These are phyloP conservation scores for Ambrosiella cleistominuta DNA, from an alignment of 2,329 filamentous ascomycete species.

Conservation along the genomic window DNA sequence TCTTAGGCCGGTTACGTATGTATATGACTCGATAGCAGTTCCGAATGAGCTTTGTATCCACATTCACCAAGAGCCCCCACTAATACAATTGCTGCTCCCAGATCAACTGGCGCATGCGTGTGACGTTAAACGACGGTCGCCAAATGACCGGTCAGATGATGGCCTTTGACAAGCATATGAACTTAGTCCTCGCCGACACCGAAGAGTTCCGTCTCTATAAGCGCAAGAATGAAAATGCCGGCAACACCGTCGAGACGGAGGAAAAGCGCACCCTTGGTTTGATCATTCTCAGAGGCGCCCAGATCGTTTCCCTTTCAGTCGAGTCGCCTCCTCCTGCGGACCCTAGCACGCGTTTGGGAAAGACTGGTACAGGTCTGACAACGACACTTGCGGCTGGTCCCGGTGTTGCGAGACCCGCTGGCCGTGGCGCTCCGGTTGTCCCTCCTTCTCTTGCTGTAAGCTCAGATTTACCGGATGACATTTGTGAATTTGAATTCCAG, in stretches of 20 bases:
- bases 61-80: neutral
- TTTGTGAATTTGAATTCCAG: neutral
- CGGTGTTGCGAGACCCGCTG: constrained; percentile 79
- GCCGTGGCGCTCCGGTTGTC: constrained; percentile 53
- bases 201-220: constrained; percentile 93
- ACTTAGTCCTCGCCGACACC: constrained; percentile 92
- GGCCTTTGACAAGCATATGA: constrained; percentile 99
- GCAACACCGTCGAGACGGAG: constrained; percentile 66
- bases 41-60: neutral
- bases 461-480: constrained; percentile 8
- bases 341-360: constrained; percentile 74
- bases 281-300: constrained; percentile 82
- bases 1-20: constrained; percentile 54
- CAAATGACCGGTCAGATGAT: constrained; percentile 98
- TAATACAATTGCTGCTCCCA: constrained; percentile 22
- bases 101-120: constrained; percentile 99
- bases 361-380: constrained; percentile 48
- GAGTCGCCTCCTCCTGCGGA: constrained; percentile 92
- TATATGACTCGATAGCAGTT: constrained; percentile 17
- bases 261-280: constrained; percentile 96
- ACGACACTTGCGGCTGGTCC: constrained; percentile 65
- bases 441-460: constrained; percentile 59
- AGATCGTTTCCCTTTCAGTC: constrained; percentile 87
- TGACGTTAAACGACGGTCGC: constrained; percentile 84
- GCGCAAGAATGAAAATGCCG: constrained; percentile 54